Evolutionary conservation across 2,329 filamentous ascomycete genomes (phyloP).

Genomic region (Sporothrix curviconia): DNA sequence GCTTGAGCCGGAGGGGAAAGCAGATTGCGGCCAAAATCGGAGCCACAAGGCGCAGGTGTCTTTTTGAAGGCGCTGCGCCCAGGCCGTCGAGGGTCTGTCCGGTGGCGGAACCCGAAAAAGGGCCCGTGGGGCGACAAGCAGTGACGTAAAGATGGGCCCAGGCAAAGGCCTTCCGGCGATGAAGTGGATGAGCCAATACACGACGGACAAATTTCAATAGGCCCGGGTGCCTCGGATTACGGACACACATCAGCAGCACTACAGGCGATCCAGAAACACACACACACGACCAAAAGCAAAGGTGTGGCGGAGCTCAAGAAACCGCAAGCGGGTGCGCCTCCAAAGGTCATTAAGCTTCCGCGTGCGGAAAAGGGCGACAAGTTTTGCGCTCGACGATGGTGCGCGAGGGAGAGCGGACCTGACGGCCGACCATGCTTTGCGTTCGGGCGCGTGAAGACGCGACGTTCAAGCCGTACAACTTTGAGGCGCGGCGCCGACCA

Average conservation of each 20-base stretch:
- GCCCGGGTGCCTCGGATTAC: constrained; percentile 63
- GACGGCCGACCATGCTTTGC: constrained; percentile 87
- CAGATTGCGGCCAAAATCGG: constrained; percentile 65
- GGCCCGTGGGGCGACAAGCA: constrained; percentile 68
- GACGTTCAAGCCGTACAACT: constrained; percentile 64
- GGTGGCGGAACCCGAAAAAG: constrained; percentile 63
- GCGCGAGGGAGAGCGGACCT: constrained; percentile 93
- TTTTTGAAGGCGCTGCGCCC: constrained; percentile 64
- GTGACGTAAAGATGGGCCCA: constrained; percentile 78
- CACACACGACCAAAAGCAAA: constrained; percentile 65
- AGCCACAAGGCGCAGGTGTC: constrained; percentile 80
- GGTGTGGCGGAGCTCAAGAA: constrained; percentile 75
- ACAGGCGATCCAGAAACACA: constrained; percentile 61
- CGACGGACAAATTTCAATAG: constrained; percentile 44
- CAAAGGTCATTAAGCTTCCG: constrained; percentile 83
- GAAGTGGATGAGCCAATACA: constrained; percentile 61
- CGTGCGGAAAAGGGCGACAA: constrained; percentile 77
- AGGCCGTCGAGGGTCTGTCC: constrained; percentile 73
- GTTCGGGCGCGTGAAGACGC: constrained; percentile 82
- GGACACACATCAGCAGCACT: constrained; percentile 75
- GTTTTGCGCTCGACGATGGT: constrained; percentile 80
- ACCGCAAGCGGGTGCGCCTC: constrained; percentile 80
- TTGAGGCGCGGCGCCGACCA: constrained; percentile 52
- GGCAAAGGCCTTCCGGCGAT: constrained; percentile 89
- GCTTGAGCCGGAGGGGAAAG: constrained; percentile 68